Conservation (phyloP, 495 filamentous ascomycete genomes). For the Tetracladium marchalianum region DNA sequence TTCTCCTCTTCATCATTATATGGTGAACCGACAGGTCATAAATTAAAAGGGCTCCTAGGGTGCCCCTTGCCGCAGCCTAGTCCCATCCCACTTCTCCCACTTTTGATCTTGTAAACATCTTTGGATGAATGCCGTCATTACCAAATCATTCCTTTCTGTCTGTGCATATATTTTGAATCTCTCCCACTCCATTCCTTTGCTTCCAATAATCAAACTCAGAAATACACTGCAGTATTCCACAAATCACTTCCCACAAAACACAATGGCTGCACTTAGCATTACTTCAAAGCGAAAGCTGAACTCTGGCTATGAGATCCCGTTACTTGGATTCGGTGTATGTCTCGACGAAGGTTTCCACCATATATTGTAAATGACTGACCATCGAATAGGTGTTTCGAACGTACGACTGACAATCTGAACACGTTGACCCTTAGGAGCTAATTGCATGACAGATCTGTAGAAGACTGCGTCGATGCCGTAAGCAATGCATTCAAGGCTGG, state of each 20-base stretch:
- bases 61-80: too few relatives aligned
- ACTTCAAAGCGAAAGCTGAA: constrained; percentile 55
- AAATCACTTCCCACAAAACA: not conserved
- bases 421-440: not conserved
- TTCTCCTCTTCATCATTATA: too few relatives aligned
- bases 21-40: too few relatives aligned
- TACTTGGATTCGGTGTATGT: constrained; percentile 61
- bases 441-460: not conserved
- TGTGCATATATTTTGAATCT: too few relatives aligned
- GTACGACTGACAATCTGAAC: constrained; percentile 26
- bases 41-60: too few relatives aligned
- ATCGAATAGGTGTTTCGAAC: constrained; percentile 56
- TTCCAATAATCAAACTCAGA: too few relatives aligned
- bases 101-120: too few relatives aligned
- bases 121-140: too few relatives aligned
- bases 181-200: too few relatives aligned
- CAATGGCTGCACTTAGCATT: constrained; percentile 48
- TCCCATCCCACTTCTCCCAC: too few relatives aligned
- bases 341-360: not conserved
- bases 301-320: constrained; percentile 68
- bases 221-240: too few relatives aligned
- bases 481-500: constrained; percentile 37
- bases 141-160: too few relatives aligned
- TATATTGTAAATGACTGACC: not conserved
- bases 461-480: constrained; percentile 26